phyloP scores from a whole-genome alignment of 2,329 filamentous ascomycete species.

The Venturia nashicola region DNA sequence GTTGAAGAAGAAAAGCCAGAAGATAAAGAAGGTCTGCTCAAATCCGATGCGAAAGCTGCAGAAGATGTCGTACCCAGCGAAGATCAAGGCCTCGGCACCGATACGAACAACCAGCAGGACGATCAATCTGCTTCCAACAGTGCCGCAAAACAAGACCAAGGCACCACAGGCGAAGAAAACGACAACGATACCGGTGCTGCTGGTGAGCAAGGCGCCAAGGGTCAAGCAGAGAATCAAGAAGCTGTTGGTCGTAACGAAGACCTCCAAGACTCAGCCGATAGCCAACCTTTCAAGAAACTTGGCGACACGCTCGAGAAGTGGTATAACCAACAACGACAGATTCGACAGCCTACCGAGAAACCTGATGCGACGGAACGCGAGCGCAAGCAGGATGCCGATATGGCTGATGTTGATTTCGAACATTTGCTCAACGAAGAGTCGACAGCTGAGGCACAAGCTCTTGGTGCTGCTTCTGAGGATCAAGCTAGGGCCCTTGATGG shows the following conservation, averaged over 20 bases:
- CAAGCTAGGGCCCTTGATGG: conserved; percentile 79
- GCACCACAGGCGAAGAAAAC: conserved; percentile 51
- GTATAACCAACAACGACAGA: conserved; percentile 80
- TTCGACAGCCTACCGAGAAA: conserved; percentile 37
- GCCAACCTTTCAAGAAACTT: conserved; percentile 71
- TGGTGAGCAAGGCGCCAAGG: conserved; percentile 47
- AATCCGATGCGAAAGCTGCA: conserved; percentile 35
- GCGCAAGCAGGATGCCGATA: conserved; percentile 50
- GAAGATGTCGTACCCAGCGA: conserved; percentile 55
- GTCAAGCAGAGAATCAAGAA: conserved; percentile 22
- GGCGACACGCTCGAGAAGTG: conserved; percentile 87
- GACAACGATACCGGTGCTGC: conserved; percentile 51
- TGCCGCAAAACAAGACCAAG: conserved; percentile 50
- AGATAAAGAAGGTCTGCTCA: conserved; percentile 33
- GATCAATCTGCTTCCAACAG: conserved; percentile 43
- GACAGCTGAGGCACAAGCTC: conserved; percentile 75
- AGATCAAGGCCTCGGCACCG: conserved; percentile 50
- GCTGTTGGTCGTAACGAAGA: conserved; percentile 24
- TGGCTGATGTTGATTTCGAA: conserved; percentile 76
- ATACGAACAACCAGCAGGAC: conserved; percentile 50
- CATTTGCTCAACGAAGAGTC: conserved; percentile 78
- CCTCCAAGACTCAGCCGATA: conserved; percentile 14
- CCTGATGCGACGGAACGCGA: conserved; percentile 34
- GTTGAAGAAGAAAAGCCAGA: conserved; percentile 23
- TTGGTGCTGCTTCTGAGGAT: conserved; percentile 79